Evolutionary conservation across 2,329 filamentous ascomycete genomes (phyloP), one percentile per base, ranked within the genome.

Genomic region (Zelopaecilomyces penicillatus): DNA sequence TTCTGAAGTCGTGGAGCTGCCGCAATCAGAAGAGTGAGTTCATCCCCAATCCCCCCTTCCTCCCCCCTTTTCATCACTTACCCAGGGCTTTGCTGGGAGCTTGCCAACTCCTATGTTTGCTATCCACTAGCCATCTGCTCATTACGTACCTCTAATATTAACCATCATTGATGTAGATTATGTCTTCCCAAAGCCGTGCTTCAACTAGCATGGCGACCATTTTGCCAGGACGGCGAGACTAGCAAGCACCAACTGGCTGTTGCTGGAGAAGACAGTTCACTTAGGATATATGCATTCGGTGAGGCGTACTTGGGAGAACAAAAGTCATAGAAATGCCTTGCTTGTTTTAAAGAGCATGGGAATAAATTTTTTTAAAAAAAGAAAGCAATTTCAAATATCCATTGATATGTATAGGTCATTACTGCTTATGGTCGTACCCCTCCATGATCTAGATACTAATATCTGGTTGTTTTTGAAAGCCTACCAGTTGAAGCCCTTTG

Each of bases 191-290:
- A 76, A 57, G 65, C 82, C 2, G 74, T 87, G 26, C 73, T 79
- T 27, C 81, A 85, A 58, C 66, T 90, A 32, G 72, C 81, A 6
- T 90, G 85, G 85, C 74, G 80, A 50, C 84, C 83, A 5, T 50
- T 54, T 2, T 38, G 41, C 3, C 48, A 48, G n/a, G 50, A 59
- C 29, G 57, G 61, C 9, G 50, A 60, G 12, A 59, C 55, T 36
- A 47, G 50, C 19, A 41, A 48, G 33, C 55, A 56, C 34, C 67
- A 74, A 51, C 57, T 80, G 28, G 76, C 74, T 4, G 61, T 79
- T 46, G 76, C 76, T 26, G 74, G 80, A 41, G 79, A 82, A 54
- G 80, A 83, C 58, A 70, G 71, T 50, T 80, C 79, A 36, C 59
- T 83, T 40, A 69, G 80, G 52, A 62, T 83, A 47, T 80, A 80